Percentiles rank a stretch among this genome's conserved stretches.
These are phyloP conservation scores for Ascochyta fabae DNA, from an alignment of 2,329 filamentous ascomycete genomes.

Conservation along the genomic window DNA sequence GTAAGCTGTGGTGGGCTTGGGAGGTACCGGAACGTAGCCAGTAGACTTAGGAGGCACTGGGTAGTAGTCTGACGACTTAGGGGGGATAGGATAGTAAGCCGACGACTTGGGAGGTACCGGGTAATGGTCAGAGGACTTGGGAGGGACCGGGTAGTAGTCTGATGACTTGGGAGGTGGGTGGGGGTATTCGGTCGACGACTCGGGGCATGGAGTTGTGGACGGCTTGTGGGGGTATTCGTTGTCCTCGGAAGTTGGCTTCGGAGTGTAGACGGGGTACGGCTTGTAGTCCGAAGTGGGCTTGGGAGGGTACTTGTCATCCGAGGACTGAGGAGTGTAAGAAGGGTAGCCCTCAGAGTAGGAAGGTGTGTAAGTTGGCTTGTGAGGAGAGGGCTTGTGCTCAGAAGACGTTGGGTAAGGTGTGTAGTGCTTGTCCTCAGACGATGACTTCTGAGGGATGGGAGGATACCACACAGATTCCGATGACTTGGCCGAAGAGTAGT, in stretches of 20 bases:
- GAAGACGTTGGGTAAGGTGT: background rate
- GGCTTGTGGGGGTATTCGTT: background rate
- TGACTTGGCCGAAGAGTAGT: background rate
- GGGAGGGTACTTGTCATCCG: background rate
- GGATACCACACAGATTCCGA: background rate
- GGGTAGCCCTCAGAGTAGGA: conserved; percentile 9
- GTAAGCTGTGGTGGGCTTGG: conserved; percentile 5
- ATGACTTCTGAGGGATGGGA: background rate
- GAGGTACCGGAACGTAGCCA: background rate
- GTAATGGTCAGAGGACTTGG: conserved; percentile 1
- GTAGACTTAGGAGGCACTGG: background rate
- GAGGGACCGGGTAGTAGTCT: conserved; percentile 1
- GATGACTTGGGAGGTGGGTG: background rate
- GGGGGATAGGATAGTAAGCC: background rate
- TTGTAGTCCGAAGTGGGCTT: conserved; percentile 2
- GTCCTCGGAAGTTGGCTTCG: background rate
- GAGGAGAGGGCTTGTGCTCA: no score
- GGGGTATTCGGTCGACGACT: background rate
- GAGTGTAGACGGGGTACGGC: conserved; percentile 3
- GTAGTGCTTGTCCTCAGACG: conserved; percentile 2
- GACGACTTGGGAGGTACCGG: background rate
- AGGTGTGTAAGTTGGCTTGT: no score
- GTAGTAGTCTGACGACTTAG: background rate
- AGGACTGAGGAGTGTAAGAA: background rate
- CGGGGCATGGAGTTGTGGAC: background rate